Percentiles rank a stretch among this genome's conserved stretches.
Conservation (phyloP, 2,329 filamentous ascomycete genomes). For the Zymoseptoria pseudotritici region DNA sequence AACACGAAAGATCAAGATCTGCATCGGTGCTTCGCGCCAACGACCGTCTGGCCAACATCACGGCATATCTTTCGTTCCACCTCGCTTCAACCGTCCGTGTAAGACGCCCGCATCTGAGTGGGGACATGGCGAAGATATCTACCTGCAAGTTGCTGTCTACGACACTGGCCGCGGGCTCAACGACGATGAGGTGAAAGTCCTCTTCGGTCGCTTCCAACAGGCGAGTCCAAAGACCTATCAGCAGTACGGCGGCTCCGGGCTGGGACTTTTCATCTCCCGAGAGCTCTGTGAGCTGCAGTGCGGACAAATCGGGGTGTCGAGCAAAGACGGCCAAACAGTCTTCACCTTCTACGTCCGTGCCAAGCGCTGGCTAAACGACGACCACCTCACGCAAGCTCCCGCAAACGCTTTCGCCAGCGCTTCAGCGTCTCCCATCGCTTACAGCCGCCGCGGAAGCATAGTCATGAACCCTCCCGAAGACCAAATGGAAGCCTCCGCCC, state of each 20-base stretch:
- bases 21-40: constrained; percentile 29
- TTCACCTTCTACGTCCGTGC: constrained; percentile 41
- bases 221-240: constrained; percentile 27
- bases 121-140: constrained; percentile 31
- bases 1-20: constrained; percentile 32
- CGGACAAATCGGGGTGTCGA: constrained; percentile 40
- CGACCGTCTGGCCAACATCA: constrained; percentile 28
- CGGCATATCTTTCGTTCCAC: constrained; percentile 29
- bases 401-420: constrained; percentile 16
- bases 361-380: constrained; percentile 14
- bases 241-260: constrained; percentile 38
- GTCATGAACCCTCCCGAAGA: constrained; percentile 6
- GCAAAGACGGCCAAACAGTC: constrained; percentile 34
- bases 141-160: constrained; percentile 37
- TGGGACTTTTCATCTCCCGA: constrained; percentile 42
- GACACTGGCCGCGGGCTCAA: constrained; percentile 38
- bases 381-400: neutral
- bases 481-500: constrained; percentile 2
- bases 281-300: constrained; percentile 37
- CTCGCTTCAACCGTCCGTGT: constrained; percentile 16
- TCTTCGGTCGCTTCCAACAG: constrained; percentile 39
- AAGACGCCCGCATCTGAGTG: constrained; percentile 23
- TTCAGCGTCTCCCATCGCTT: constrained; percentile 20
- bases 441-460: constrained; percentile 18
- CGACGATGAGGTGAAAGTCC: constrained; percentile 32